Conservation (phyloP, 2,329 filamentous ascomycete genomes). For the Fusarium pininemorale region DNA sequence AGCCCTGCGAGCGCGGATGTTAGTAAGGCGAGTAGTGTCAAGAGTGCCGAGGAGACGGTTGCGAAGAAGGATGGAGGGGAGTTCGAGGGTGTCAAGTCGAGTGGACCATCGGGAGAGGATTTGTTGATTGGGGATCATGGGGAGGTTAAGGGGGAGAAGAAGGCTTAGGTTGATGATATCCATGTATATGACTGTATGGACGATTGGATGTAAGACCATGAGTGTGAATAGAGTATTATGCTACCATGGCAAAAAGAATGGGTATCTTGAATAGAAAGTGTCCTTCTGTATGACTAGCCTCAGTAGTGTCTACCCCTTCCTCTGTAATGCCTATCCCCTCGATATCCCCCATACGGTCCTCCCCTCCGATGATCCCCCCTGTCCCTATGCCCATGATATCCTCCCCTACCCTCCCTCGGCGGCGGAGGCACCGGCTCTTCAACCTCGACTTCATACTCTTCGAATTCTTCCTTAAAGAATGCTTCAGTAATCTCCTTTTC, state of each 20-base stretch:
- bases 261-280: conserved; percentile 23
- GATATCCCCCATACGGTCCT: conserved; percentile 48
- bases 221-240: background rate
- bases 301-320: conserved; percentile 48
- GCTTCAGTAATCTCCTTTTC: conserved; percentile 75
- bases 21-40: conserved; percentile 77
- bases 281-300: background rate
- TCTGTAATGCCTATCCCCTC: conserved; percentile 48
- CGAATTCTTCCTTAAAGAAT: conserved; percentile 78
- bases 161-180: conserved; percentile 15
- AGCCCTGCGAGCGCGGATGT: conserved; percentile 72
- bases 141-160: background rate
- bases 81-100: conserved; percentile 48
- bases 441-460: conserved; percentile 80
- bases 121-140: conserved; percentile 31
- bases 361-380: conserved; percentile 47
- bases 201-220: background rate
- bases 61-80: conserved; percentile 31
- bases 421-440: conserved; percentile 66
- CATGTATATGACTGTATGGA: background rate
- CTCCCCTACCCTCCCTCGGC: conserved; percentile 38
- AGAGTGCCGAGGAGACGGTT: conserved; percentile 45
- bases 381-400: conserved; percentile 46
- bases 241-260: background rate
- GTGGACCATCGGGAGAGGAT: conserved; percentile 50